These are phyloP conservation scores for Fraxinus excelsior DNA, from an alignment of 257 asterid genomes.

Conservation along the genomic window DNA sequence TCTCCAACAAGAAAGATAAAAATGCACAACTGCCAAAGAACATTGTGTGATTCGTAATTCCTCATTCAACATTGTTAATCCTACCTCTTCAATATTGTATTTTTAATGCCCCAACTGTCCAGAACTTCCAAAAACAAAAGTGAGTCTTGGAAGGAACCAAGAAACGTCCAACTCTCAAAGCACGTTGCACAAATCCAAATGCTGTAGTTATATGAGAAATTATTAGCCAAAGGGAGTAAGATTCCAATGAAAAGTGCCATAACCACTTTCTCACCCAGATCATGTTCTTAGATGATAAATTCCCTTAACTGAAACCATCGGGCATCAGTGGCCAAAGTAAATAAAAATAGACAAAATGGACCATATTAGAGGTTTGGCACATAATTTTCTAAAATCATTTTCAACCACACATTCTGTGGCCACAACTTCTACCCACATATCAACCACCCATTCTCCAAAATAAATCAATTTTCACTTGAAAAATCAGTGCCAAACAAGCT, in stretches of 20 bases:
- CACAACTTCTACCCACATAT: too few relatives aligned
- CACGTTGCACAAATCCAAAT: neutral
- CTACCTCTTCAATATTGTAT: neutral
- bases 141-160: neutral
- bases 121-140: neutral
- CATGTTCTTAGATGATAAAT: neutral
- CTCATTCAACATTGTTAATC: neutral
- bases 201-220: neutral
- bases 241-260: neutral
- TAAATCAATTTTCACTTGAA: too few relatives aligned
- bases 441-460: too few relatives aligned
- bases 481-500: too few relatives aligned
- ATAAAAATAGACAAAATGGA: neutral
- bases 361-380: neutral
- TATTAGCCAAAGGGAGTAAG: neutral
- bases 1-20: neutral
- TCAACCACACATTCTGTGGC: too few relatives aligned
- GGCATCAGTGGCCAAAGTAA: neutral
- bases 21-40: neutral
- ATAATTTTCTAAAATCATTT: too few relatives aligned
- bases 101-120: neutral
- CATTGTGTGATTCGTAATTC: neutral
- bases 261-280: neutral
- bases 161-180: neutral
- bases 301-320: neutral